Conservation (phyloP, 331 rosid genomes). For the Saraca asoca region DNA sequence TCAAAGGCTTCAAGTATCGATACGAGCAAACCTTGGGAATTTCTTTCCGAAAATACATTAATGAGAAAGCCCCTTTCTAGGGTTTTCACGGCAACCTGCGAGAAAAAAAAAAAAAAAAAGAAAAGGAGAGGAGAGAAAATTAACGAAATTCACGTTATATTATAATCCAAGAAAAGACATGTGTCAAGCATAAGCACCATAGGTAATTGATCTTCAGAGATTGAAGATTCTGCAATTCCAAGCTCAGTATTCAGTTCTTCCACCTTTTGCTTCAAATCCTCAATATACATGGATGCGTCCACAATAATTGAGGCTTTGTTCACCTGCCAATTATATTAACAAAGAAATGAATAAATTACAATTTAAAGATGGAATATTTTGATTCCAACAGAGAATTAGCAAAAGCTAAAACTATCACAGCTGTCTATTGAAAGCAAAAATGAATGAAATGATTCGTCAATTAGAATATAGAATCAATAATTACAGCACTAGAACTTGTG, state of each 20-base stretch:
- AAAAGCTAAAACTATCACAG: not conserved
- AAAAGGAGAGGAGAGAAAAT: too few relatives aligned
- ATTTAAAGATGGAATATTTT: not conserved
- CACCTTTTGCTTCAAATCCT: conserved; percentile 66
- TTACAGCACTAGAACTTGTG: conserved; percentile 80
- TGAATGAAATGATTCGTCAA: not conserved
- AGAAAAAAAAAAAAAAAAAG: conserved; percentile 2
- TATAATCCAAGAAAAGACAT: not conserved
- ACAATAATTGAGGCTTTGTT: conserved; percentile 65
- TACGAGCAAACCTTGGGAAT: conserved; percentile 68
- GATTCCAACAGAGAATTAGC: not conserved
- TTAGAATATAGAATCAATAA: not conserved
- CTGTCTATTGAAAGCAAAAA: not conserved
- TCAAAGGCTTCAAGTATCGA: conserved; percentile 78
- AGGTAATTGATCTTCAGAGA: conserved; percentile 37
- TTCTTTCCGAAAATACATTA: conserved; percentile 64
- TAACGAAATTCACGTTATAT: not conserved
- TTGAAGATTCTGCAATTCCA: conserved; percentile 42
- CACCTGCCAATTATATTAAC: conserved; percentile 37
- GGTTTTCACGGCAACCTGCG: conserved; percentile 74
- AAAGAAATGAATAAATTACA: not conserved
- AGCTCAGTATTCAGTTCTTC: conserved; percentile 51
- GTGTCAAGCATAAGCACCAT: conserved; percentile 37
- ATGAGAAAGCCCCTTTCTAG: conserved; percentile 71
- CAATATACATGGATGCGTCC: conserved; percentile 66